Percentiles rank a stretch among this genome's conserved stretches.
Evolutionary conservation across 2,329 filamentous ascomycete species (phyloP).

Genomic region (Penicillium polonicum): DNA sequence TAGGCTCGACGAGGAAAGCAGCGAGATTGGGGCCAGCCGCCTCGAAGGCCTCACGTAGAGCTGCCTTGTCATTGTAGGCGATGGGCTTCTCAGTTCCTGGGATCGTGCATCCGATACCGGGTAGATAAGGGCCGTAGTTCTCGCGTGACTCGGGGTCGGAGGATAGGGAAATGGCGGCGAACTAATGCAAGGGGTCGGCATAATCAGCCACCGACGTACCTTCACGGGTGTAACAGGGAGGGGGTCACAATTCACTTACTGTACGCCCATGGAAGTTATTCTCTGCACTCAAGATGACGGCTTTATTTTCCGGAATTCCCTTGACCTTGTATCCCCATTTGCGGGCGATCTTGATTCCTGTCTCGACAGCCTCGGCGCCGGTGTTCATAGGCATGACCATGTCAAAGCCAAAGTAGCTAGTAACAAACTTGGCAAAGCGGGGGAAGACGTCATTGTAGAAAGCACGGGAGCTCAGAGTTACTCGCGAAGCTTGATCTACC

Average conservation of each 20-base stretch:
- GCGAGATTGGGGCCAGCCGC: slow-evolving; percentile 80
- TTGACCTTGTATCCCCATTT: slow-evolving; percentile 99
- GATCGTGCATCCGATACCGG: slow-evolving; percentile 74
- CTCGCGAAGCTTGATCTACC: slow-evolving; percentile 79
- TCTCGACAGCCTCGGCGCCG: slow-evolving; percentile 93
- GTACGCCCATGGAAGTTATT: slow-evolving; percentile 98
- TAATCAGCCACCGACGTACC: slow-evolving; percentile 3
- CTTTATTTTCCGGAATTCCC: slow-evolving; percentile 79
- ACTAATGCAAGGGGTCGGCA: slow-evolving; percentile 50
- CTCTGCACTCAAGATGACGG: slow-evolving; percentile 75
- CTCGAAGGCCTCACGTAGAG: slow-evolving; percentile 76
- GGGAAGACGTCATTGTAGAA: slow-evolving; percentile 99
- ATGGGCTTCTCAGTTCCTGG: slow-evolving; percentile 76
- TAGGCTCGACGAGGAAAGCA: slow-evolving; percentile 92
- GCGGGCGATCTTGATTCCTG: slow-evolving; percentile 89
- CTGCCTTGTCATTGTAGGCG: slow-evolving; percentile 79
- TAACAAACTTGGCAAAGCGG: slow-evolving; percentile 89
- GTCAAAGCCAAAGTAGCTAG: slow-evolving; percentile 85
- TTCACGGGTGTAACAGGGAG: slow-evolving; percentile 1
- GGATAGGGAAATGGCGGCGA: slow-evolving; percentile 92
- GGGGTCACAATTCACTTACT: slow-evolving; percentile 53
- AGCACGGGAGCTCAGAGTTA: slow-evolving; percentile 89
- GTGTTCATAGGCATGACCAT: slow-evolving; percentile 99
- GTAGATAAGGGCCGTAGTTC: slow-evolving; percentile 95
- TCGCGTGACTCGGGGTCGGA: slow-evolving; percentile 92